These are phyloP conservation scores for Cyclotella baltica DNA, from an alignment of 108 stramenopile species.

Conservation along the genomic window DNA sequence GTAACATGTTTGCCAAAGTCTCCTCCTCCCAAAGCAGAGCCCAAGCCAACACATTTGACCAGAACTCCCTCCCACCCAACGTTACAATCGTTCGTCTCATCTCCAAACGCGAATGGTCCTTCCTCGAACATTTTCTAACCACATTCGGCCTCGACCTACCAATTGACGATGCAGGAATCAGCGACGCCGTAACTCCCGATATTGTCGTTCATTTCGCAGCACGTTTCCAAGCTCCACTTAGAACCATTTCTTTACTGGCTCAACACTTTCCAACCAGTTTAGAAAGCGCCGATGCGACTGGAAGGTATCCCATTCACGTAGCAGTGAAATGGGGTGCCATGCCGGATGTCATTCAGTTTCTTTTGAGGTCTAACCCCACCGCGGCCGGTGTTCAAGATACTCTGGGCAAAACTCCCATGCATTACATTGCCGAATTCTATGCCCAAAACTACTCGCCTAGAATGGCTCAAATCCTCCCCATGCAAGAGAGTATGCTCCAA, in stretches of 20 bases:
- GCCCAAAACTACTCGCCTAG: constrained; percentile 18
- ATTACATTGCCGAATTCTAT: constrained; percentile 39
- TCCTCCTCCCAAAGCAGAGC: not conserved
- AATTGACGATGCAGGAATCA: constrained; percentile 13
- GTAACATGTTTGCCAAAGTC: not conserved
- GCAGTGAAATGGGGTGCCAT: constrained; percentile 37
- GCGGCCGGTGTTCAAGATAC: constrained; percentile 26
- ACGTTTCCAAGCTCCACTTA: constrained; percentile 36
- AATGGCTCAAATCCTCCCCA: not conserved
- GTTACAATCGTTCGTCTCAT: constrained; percentile 13
- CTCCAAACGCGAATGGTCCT: constrained; percentile 13
- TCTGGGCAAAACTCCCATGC: constrained; percentile 46
- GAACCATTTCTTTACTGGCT: constrained; percentile 23
- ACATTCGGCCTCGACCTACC: not conserved
- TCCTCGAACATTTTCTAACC: constrained; percentile 10
- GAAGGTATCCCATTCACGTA: constrained; percentile 40
- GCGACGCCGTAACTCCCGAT: constrained; percentile 22
- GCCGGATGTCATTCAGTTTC: constrained; percentile 27
- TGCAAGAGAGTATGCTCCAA: constrained; percentile 33
- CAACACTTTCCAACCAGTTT: not conserved
- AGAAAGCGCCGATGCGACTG: constrained; percentile 23
- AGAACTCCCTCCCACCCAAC: not conserved
- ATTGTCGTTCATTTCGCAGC: constrained; percentile 32
- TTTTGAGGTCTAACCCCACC: constrained; percentile 16
- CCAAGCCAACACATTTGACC: not conserved